These are phyloP conservation scores for Periconia digitata DNA, from an alignment of 2,329 filamentous ascomycete genomes.

Conservation along the genomic window DNA sequence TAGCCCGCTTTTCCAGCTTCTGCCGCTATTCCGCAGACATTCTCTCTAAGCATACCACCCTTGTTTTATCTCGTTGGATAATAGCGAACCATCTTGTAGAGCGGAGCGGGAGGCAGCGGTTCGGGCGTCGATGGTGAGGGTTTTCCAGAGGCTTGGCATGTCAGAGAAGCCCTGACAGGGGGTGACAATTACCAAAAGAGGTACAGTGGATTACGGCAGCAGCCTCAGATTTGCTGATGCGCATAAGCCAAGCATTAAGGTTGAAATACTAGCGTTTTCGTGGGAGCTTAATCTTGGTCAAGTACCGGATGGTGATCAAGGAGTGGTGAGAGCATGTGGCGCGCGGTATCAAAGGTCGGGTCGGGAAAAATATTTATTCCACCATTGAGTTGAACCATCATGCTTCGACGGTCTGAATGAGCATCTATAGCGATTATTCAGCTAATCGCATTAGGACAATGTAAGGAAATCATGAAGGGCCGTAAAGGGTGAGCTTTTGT, in stretches of 20 bases:
- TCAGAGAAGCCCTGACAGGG: conserved; percentile 4
- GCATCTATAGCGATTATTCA: no score
- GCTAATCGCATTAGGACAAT: no score
- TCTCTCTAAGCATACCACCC: neutral
- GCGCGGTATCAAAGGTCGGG: no score
- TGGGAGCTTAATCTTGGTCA: conserved; percentile 3
- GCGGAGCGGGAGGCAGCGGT: neutral
- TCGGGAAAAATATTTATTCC: no score
- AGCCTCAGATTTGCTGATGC: conserved; percentile 1
- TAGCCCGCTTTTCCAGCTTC: neutral
- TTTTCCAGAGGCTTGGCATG: conserved; percentile 6
- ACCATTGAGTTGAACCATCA: no score
- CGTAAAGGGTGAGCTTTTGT: no score
- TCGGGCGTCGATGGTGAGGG: neutral
- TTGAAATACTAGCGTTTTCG: conserved; percentile 6
- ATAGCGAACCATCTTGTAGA: neutral
- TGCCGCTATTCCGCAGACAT: neutral
- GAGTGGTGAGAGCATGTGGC: no score
- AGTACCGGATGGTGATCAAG: no score
- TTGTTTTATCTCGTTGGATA: neutral
- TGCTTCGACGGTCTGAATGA: no score
- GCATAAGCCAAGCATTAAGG: conserved; percentile 10
- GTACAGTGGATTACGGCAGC: conserved; percentile 2
- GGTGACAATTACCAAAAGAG: neutral
- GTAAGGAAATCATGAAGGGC: no score